These are phyloP conservation scores for Fraxinus anomala DNA, from an alignment of 257 asterid species.

Conservation along the genomic window DNA sequence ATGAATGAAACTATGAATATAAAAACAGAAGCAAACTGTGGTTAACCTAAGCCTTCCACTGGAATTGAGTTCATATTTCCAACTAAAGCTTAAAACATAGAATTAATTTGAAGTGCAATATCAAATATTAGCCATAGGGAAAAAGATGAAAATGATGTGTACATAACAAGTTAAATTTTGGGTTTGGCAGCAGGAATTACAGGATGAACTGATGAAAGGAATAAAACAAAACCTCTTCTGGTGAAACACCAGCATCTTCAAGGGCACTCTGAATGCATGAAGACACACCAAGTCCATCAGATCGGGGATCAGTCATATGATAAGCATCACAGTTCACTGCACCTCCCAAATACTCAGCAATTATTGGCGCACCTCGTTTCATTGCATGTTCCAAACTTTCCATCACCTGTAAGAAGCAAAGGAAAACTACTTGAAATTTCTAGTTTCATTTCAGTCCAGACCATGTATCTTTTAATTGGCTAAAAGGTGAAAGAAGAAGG, in stretches of 20 bases:
- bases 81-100: background rate
- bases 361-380: conserved; percentile 91
- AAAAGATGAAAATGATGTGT: too few species aligned
- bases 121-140: background rate
- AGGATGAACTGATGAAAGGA: background rate
- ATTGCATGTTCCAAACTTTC: conserved; percentile 97
- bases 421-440: conserved; percentile 3
- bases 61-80: background rate
- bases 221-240: conserved; percentile 72
- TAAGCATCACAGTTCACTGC: conserved; percentile 92
- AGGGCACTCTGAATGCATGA: conserved; percentile 80
- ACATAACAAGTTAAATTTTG: too few species aligned
- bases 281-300: conserved; percentile 98
- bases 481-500: background rate
- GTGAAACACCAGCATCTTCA: conserved; percentile 87
- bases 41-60: background rate
- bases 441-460: conserved; percentile 9
- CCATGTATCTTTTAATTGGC: background rate
- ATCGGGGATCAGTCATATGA: conserved; percentile 96
- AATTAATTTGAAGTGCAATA: background rate
- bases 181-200: background rate
- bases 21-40: too few species aligned
- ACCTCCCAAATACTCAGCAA: conserved; percentile 95
- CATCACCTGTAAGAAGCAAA: conserved; percentile 65
- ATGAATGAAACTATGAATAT: too few species aligned